A percentile compares a stretch with the other conserved stretches of the same genome.
These are phyloP conservation scores for Penicillium occitanis DNA, from an alignment of 2,329 filamentous ascomycete genomes.

Conservation along the genomic window DNA sequence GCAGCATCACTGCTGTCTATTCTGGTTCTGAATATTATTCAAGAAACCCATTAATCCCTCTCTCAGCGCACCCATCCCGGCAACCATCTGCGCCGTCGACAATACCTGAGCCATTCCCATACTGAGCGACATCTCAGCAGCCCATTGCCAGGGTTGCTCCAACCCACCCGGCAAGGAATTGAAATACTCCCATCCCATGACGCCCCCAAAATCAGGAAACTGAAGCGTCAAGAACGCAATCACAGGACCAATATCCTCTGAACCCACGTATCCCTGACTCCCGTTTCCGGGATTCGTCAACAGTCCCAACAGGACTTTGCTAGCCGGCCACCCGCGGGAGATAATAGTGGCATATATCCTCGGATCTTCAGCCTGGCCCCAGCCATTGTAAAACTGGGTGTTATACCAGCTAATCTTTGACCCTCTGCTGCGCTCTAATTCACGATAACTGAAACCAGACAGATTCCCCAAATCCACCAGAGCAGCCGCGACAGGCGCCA, in stretches of 20 bases:
- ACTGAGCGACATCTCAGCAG: conserved; percentile 61
- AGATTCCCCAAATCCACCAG: conserved; percentile 63
- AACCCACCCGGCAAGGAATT: conserved; percentile 69
- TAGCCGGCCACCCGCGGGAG: conserved; percentile 65
- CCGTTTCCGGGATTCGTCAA: conserved; percentile 78
- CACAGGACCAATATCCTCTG: conserved; percentile 57
- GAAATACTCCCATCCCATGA: conserved; percentile 97
- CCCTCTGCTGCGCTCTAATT: conserved; percentile 67
- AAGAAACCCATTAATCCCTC: conserved; percentile 33
- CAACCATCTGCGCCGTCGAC: conserved; percentile 33
- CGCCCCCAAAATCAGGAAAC: conserved; percentile 73
- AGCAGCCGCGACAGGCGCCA: conserved; percentile 79
- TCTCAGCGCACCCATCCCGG: conserved; percentile 32
- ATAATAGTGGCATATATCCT: conserved; percentile 46
- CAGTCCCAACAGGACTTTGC: conserved; percentile 75
- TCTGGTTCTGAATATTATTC: conserved; percentile 29
- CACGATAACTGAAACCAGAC: conserved; percentile 77
- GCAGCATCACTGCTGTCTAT: conserved; percentile 23
- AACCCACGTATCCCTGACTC: conserved; percentile 60
- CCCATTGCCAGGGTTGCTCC: conserved; percentile 74
- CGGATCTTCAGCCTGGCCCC: conserved; percentile 64
- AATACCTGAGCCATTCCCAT: conserved; percentile 46
- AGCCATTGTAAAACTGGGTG: conserved; percentile 89
- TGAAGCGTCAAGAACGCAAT: conserved; percentile 57
- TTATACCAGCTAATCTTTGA: conserved; percentile 80